Evolutionary conservation across 495 filamentous ascomycete species (phyloP), one percentile per base, ranked within the genome.

Genomic region (Neurospora discreta): DNA sequence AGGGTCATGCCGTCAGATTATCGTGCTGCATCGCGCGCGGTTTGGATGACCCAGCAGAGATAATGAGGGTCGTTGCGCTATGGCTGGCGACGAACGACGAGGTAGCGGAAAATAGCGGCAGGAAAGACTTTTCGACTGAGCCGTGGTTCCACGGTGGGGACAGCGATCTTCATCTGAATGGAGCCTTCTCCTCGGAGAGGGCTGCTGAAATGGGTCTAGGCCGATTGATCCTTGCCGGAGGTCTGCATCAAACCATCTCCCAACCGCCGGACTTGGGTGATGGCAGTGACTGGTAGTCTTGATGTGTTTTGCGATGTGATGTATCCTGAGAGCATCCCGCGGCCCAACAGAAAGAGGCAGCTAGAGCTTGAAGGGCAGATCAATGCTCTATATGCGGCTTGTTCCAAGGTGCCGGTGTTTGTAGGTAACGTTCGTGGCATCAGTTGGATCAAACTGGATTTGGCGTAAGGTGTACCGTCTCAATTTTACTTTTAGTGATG

Each of bases 131-230:
- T 74, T 74, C 77, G 74, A 76, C 75, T 71, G 71, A 77, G 76
- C 68, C 68, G 72, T 69, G 71, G 44, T 74, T 70, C 68, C 38
- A 69, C 46, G 77, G 80, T 73, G 80, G 77, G 75, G 80, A 73
- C 74, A 74, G 72, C 73, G 80, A 82, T 82, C 80, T 75, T 80
- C 76, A 74, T 78, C 77, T 71, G 41, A 78, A 79, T 77, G 77
- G 79, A 76, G 78, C 72, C 75, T 80, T 73, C 73, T 72, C 75
- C 73, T 76, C 81, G 81, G 81, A 77, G 77, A 44, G 74, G 72
- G 74, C 74, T 80, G 75, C 81, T 81, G 40, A 76, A 85, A 81
- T 69, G 52, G 78, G 79, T 68, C 75, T 81, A 81, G 78, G 72
- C 69, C 74, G 42, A 58, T 71, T 70, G 70, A 73, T 70, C 71